Evolutionary conservation across 345 rosid genomes (phyloP), one percentile per base, ranked within the genome.

Genomic region (Dipteronia sinensis): DNA sequence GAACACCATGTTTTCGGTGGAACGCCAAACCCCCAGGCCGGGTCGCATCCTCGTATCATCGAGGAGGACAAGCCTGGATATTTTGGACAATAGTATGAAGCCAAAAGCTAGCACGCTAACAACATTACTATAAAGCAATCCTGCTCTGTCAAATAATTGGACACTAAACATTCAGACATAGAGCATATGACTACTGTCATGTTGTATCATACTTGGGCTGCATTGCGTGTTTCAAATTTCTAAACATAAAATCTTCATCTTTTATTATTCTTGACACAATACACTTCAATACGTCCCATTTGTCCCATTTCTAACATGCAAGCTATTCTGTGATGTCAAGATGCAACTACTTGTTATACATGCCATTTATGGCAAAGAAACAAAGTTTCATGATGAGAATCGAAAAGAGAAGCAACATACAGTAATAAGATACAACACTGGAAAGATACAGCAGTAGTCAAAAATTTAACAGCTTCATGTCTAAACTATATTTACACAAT

Each of bases 401-500:
- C 0, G 4, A 20, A 72, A 72, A 56, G 10, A n/a, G 20, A 19
- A 0, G 3, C 13, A 9, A 40, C 38, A 42, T 42, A 19, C 1
- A 42, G 34, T 23, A 20, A 58, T 10, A 58, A 7, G 12, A 58
- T 13, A 40, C 31, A 42, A 42, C 46, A 42, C 10, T 42, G 9
- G 10, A 42, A 42, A 42, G 46, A 42, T 42, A 42, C 13, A 66
- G 46, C 12, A 31, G 47, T 44, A 38, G 34, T 62, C 25, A 13
- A 1, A 51, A 73, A 1, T 40, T 31, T 62, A 61, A 13, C 7
- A 20, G 10, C 62, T 72, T 73, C 44, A 19, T 56, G 58, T 16
- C 76, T 40, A 74, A 69, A 65, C 38, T 47, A 74, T 65, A 40
- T 40, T 69, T n/a, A 73, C 49, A 29, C 17, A 34, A 25, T 61